Percentiles rank a stretch among this genome's conserved stretches.
Conservation (phyloP, 2,329 filamentous ascomycete species). For the Colletotrichum trifolii region DNA sequence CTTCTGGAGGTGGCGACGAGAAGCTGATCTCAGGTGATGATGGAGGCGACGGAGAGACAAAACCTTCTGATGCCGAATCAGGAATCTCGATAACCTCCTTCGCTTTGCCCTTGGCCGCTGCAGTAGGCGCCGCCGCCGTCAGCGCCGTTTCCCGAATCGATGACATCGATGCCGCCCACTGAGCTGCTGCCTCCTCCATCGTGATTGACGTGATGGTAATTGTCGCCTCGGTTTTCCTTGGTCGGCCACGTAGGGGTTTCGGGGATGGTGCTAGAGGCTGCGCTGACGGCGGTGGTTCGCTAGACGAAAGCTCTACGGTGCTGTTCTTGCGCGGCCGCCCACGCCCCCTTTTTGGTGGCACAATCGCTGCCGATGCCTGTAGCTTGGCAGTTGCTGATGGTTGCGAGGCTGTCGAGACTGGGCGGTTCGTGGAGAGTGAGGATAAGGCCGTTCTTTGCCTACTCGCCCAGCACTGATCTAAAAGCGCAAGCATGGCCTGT, state of each 20-base stretch:
- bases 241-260: constrained; percentile 18
- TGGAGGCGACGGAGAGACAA: constrained; percentile 42
- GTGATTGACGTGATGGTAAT: neutral
- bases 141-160: constrained; percentile 39
- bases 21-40: constrained; percentile 53
- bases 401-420: constrained; percentile 19
- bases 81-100: constrained; percentile 57
- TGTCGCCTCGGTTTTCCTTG: constrained; percentile 14
- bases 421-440: constrained; percentile 39
- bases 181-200: constrained; percentile 20
- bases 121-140: constrained; percentile 41
- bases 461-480: constrained; percentile 78
- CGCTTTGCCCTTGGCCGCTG: constrained; percentile 37
- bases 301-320: constrained; percentile 26
- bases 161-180: constrained; percentile 20
- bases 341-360: constrained; percentile 42
- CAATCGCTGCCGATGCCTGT: constrained; percentile 26
- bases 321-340: constrained; percentile 50
- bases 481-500: constrained; percentile 74
- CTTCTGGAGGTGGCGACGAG: constrained; percentile 55
- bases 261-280: constrained; percentile 41
- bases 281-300: constrained; percentile 49
- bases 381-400: constrained; percentile 4
- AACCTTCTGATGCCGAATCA: constrained; percentile 60
- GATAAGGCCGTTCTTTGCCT: constrained; percentile 49